Conservation (phyloP, 106 monocot species). For the Allium fistulosum region DNA sequence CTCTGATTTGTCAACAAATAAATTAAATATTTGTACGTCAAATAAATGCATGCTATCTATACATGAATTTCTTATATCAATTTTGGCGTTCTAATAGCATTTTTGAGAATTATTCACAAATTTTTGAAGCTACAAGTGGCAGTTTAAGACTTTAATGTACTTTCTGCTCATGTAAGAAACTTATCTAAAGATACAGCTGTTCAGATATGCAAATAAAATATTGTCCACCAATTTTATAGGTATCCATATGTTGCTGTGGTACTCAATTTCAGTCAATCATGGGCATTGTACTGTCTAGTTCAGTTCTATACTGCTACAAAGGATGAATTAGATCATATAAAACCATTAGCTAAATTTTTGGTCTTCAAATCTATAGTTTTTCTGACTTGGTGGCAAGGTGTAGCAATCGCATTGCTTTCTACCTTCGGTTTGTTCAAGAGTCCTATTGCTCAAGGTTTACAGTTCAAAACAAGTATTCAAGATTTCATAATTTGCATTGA, state of each 20-base stretch:
- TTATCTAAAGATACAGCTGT: no score
- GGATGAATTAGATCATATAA: slow-evolving; percentile 73
- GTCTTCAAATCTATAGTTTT: slow-evolving; percentile 93
- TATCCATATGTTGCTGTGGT: slow-evolving; percentile 87
- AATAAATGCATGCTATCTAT: no score
- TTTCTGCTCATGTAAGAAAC: no score
- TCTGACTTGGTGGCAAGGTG: slow-evolving; percentile 98
- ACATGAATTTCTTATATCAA: no score
- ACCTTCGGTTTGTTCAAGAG: slow-evolving; percentile 72
- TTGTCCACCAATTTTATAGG: slow-evolving; percentile 23
- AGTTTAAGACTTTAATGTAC: no score
- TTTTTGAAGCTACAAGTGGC: no score
- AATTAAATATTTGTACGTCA: no score
- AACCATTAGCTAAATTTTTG: slow-evolving; percentile 81
- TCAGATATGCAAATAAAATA: no score
- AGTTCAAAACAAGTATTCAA: slow-evolving; percentile 85
- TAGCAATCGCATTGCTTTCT: slow-evolving; percentile 76
- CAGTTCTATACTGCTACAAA: slow-evolving; percentile 81
- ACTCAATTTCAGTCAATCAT: slow-evolving; percentile 93
- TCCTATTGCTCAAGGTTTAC: slow-evolving; percentile 70
- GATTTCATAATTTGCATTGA: slow-evolving; percentile 98
- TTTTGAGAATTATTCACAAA: no score
- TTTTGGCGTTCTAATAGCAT: no score
- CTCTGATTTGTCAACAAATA: no score
- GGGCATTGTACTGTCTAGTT: slow-evolving; percentile 90